Evolutionary conservation across 306 rosid species (phyloP), one percentile per base, ranked within the genome.

Genomic region (Styphnolobium japonicum): DNA sequence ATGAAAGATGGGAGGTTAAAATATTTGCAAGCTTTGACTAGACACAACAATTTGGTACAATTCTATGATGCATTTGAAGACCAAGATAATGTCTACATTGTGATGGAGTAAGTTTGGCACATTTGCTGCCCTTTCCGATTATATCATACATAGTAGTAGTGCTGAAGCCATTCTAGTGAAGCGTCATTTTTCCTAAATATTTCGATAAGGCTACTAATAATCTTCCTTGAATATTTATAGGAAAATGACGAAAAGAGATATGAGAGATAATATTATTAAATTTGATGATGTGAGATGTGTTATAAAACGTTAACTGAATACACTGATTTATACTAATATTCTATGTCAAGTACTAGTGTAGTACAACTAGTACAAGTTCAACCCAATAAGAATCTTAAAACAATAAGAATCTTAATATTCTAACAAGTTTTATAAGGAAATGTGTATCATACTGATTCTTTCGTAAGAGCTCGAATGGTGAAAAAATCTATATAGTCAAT

Each of bases 51-150:
- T 85, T 87, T 96, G 74, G 90, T 96, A 85, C 85, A 83, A 46
- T 96, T 93, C 86, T 90, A 93, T 16, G 98, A 93, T 79, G 98
- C 98, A 58, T 96, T 93, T 76, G 99, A 96, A 92, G 99, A 93
- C 84, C 87, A 82, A 16, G 99, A 93, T 31, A 96, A 96, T 86
- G 99, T 96, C 93, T 96, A 96, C 92, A 87, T 96, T 85, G 90
- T 87, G 76, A 90, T 84, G 92, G 91, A 90, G 94, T 92, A 88
- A 90, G 94, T 84, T 77, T 60, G 86, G 56, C 29, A 29, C 46
- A 53, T 56, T 70, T 48, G 21, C 66, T 75, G 57, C 49, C 70
- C 49, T 27, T 82, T 67, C 45, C 46, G 67, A 71, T 43, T 5
- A 9, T 22, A 39, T 72, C 42, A n/a, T 0, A 40, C 29, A 25